A percentile compares a stretch with the other conserved stretches of the same genome.
These are phyloP conservation scores for Nitzschia inconspicua DNA, from an alignment of 108 stramenopile species.

Conservation along the genomic window DNA sequence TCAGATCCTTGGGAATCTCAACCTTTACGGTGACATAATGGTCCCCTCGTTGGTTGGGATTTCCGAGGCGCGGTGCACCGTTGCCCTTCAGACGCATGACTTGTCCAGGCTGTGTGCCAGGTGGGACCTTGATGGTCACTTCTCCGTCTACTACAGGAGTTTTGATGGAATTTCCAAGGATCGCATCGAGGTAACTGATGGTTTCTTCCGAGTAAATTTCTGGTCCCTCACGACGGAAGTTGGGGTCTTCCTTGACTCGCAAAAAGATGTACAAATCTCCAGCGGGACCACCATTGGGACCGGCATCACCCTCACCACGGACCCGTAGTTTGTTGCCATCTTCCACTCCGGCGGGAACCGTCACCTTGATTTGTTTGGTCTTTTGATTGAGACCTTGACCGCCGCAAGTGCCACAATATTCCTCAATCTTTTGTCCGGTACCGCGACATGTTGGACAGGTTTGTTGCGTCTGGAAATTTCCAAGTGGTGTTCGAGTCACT, in stretches of 20 bases:
- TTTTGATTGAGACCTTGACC: constrained; percentile 91
- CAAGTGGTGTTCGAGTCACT: constrained; percentile 93
- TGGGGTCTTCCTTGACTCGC: constrained; percentile 86
- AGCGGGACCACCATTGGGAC: constrained; percentile 88
- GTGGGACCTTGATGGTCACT: constrained; percentile 94
- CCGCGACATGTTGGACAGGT: constrained; percentile 94
- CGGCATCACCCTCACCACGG: constrained; percentile 94
- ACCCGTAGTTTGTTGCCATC: constrained; percentile 96
- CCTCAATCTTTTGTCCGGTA: constrained; percentile 88
- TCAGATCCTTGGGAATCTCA: constrained; percentile 88
- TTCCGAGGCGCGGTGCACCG: constrained; percentile 85
- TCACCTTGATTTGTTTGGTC: constrained; percentile 95
- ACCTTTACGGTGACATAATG: constrained; percentile 96
- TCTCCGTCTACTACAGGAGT: constrained; percentile 92
- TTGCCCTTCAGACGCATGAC: constrained; percentile 92
- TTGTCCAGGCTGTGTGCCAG: constrained; percentile 96
- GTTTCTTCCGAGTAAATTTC: constrained; percentile 90
- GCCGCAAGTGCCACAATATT: constrained; percentile 92
- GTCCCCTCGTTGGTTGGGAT: constrained; percentile 81
- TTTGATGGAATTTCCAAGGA: constrained; percentile 90
- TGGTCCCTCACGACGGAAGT: constrained; percentile 90
- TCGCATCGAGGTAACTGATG: constrained; percentile 92
- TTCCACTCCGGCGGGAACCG: constrained; percentile 94
- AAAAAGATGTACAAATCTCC: constrained; percentile 97
- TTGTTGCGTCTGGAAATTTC: constrained; percentile 95